These are phyloP conservation scores for Sparassis latifolia DNA, from an alignment of 1,284 basidiomycete species.

Conservation along the genomic window DNA sequence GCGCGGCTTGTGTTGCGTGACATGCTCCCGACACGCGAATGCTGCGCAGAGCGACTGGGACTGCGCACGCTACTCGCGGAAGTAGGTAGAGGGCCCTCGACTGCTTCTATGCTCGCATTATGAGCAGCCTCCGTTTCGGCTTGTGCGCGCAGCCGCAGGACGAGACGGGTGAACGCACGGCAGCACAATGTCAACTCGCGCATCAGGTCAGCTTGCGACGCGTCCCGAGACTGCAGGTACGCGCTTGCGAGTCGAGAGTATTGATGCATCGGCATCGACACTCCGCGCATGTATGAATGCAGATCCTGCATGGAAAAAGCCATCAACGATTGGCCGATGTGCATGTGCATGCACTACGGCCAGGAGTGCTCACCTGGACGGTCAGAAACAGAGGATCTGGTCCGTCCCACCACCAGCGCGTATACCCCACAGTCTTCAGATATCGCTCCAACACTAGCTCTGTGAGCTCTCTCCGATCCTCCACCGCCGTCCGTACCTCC, in stretches of 20 bases:
- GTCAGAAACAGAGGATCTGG: slow-evolving; percentile 54
- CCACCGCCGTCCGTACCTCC: slow-evolving; percentile 41
- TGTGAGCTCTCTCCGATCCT: slow-evolving; percentile 41
- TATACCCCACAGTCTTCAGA: slow-evolving; percentile 63
- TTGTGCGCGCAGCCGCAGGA: slow-evolving; percentile 67
- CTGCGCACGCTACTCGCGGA: slow-evolving; percentile 8
- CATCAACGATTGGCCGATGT: slow-evolving; percentile 5
- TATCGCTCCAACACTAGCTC: slow-evolving; percentile 64
- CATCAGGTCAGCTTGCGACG: slow-evolving; percentile 32
- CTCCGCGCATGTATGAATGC: slow-evolving; percentile 69
- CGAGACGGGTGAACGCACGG: slow-evolving; percentile 67
- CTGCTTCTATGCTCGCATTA: slow-evolving; percentile 23
- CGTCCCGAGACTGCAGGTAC: slow-evolving; percentile 40
- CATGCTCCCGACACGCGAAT: slow-evolving; percentile 19
- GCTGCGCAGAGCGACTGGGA: slow-evolving; percentile 6
- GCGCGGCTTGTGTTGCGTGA: slow-evolving; percentile 48
- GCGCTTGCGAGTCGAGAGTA: slow-evolving; percentile 53
- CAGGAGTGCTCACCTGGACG: slow-evolving; percentile 39
- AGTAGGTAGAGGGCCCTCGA: slow-evolving; percentile 4
- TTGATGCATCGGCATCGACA: slow-evolving; percentile 65
- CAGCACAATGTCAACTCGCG: slow-evolving; percentile 36
- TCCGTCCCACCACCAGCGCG: slow-evolving; percentile 45
- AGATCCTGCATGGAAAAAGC: slow-evolving; percentile 46
- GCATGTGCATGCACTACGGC: neutral
- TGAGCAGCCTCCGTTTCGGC: slow-evolving; percentile 47